Evolutionary conservation across 2,329 filamentous ascomycete genomes (phyloP).

Genomic region (Botrytis elliptica): DNA sequence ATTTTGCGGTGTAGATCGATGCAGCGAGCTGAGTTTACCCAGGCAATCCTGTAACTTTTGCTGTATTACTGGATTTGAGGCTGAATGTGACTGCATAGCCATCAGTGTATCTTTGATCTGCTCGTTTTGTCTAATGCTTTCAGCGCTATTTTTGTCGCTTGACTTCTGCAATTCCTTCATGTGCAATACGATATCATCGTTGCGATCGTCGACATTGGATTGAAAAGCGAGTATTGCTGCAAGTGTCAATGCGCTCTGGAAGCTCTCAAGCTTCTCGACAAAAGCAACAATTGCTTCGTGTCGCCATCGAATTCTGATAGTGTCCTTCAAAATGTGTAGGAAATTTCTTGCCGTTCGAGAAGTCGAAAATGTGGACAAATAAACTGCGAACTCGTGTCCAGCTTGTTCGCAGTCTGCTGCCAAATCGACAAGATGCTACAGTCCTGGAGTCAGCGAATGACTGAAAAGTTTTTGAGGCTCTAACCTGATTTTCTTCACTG

Average conservation of each 20-base stretch:
- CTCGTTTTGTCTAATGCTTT: not conserved
- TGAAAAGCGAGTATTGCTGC: not conserved
- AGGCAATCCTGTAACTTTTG: not conserved
- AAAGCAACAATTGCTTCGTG: not conserved
- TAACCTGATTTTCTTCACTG: not conserved
- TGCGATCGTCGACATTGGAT: not conserved
- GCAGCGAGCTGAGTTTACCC: not conserved
- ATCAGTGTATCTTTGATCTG: not conserved
- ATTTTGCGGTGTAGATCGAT: not conserved
- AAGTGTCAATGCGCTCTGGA: not conserved
- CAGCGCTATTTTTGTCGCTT: not conserved
- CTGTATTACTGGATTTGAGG: not conserved
- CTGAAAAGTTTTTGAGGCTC: not conserved
- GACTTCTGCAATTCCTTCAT: not conserved
- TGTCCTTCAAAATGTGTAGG: not conserved
- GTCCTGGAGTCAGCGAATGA: not conserved
- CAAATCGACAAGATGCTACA: not conserved
- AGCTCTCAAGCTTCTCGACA: not conserved
- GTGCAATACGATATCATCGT: not conserved
- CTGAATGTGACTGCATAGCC: not conserved
- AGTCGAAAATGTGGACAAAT: not conserved
- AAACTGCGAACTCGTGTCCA: not conserved
- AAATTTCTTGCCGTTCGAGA: not conserved
- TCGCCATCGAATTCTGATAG: not conserved
- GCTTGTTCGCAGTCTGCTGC: not conserved